Percentiles rank a stretch among this genome's conserved stretches.
Evolutionary conservation across 2,329 filamentous ascomycete genomes (phyloP).

Genomic region (Verticillium klebahnii): DNA sequence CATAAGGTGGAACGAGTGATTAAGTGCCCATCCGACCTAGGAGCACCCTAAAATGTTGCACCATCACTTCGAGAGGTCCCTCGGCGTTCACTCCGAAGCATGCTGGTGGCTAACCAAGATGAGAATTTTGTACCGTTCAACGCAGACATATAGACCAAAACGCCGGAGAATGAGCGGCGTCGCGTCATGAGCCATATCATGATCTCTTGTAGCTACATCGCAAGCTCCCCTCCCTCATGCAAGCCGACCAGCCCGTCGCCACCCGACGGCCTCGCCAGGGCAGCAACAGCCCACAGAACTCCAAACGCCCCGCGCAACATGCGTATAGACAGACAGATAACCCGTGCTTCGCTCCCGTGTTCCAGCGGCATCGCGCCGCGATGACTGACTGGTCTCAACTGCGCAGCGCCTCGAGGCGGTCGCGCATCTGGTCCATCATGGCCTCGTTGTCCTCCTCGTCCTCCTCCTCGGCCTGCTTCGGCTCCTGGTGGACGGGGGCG

Average conservation of each 20-base stretch:
- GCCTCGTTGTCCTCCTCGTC: conserved; percentile 85
- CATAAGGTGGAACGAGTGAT: too few relatives aligned
- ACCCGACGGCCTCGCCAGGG: not conserved
- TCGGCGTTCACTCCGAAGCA: too few relatives aligned
- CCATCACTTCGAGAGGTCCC: too few relatives aligned
- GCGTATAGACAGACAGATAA: not conserved
- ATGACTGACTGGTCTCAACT: conserved; percentile 47
- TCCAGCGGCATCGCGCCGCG: not conserved
- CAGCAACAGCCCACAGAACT: not conserved
- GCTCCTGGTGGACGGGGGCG: conserved; percentile 48
- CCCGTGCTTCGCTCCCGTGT: not conserved
- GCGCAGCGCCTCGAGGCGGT: conserved; percentile 83
- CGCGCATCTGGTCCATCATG: conserved; percentile 91
- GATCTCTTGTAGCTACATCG: not conserved
- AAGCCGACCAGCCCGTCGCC: not conserved
- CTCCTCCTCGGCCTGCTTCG: conserved; percentile 56
- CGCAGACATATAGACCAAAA: not conserved
- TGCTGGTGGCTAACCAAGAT: not conserved
- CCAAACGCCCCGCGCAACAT: not conserved
- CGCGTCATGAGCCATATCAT: not conserved
- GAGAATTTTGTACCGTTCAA: not conserved
- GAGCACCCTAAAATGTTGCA: too few relatives aligned
- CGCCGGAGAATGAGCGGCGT: not conserved
- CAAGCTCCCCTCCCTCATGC: not conserved
- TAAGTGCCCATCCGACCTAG: too few relatives aligned